Evolutionary conservation across 441 rosid species (phyloP).

Genomic region (Corymbia calophylla): DNA sequence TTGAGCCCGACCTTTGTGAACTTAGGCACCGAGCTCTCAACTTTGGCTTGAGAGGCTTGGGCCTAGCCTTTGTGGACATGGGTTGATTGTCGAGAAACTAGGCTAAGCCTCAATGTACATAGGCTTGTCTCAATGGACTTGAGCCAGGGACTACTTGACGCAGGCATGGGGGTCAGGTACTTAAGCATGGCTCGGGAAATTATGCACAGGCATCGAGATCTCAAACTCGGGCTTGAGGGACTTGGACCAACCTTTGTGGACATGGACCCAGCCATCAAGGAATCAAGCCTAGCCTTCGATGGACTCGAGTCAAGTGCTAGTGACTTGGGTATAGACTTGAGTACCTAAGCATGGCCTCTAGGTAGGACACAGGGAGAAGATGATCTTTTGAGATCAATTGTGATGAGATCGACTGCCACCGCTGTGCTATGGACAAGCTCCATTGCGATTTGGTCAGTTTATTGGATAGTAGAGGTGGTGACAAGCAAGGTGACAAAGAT

Average conservation of each 20-base stretch:
- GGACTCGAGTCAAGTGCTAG: not conserved
- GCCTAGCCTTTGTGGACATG: not conserved
- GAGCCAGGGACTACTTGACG: not conserved
- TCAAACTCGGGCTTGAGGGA: not conserved
- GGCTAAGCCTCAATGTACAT: not conserved
- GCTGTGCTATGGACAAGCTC: conserved; percentile 63
- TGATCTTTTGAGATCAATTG: conserved; percentile 68
- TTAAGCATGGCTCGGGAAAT: not conserved
- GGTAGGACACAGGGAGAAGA: conserved; percentile 55
- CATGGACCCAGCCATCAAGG: not conserved
- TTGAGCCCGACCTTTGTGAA: not conserved
- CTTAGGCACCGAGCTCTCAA: not conserved
- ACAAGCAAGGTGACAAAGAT: not conserved
- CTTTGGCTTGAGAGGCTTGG: not conserved
- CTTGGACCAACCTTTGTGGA: fast-evolving
- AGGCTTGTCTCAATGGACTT: not conserved
- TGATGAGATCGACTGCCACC: conserved; percentile 53
- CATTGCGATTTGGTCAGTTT: conserved; percentile 15
- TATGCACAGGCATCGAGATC: fast-evolving
- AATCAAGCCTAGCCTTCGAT: not conserved
- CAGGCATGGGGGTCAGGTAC: fast-evolving
- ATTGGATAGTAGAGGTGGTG: not conserved
- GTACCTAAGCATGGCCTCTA: not conserved
- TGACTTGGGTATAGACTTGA: not conserved
- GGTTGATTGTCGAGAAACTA: not conserved